A percentile compares a stretch with the other conserved stretches of the same genome.
Evolutionary conservation across 805 yeast species (phyloP).

Genomic region (Spathaspora gorwiae): DNA sequence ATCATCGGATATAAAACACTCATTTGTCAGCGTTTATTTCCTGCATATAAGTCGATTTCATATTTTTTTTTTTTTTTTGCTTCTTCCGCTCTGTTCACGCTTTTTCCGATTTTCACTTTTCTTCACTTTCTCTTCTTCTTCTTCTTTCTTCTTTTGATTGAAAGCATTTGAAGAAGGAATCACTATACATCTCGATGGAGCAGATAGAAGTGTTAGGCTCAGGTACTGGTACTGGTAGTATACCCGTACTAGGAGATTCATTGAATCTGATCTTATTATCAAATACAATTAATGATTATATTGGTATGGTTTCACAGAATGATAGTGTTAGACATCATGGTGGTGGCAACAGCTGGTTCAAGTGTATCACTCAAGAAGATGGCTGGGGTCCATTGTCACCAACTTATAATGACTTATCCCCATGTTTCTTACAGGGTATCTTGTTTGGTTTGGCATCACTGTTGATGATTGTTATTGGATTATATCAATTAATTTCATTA

Average conservation of each 20-base stretch:
- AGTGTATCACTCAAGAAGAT: slow-evolving; percentile 21
- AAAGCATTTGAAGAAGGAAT: too few relatives aligned
- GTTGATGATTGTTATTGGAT: slow-evolving; percentile 42
- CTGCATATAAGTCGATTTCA: too few relatives aligned
- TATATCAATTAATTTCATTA: slow-evolving; percentile 28
- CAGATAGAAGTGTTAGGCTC: slow-evolving; percentile 4
- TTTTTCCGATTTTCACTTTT: too few relatives aligned
- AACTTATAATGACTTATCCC: slow-evolving; percentile 50
- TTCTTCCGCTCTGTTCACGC: too few relatives aligned
- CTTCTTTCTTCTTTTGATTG: too few relatives aligned
- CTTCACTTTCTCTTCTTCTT: too few relatives aligned
- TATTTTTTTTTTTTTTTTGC: too few relatives aligned
- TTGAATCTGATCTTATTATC: neutral
- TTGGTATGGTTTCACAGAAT: too few relatives aligned
- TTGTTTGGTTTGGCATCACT: slow-evolving; percentile 39
- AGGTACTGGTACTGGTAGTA: neutral
- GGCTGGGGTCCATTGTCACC: slow-evolving; percentile 43
- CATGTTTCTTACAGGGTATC: slow-evolving; percentile 55
- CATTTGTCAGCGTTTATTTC: too few relatives aligned
- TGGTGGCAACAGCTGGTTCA: slow-evolving; percentile 6
- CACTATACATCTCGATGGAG: too few relatives aligned
- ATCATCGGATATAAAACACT: too few relatives aligned
- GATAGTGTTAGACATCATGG: too few relatives aligned
- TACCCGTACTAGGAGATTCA: neutral
- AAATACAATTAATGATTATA: neutral